A percentile compares a stretch with the other conserved stretches of the same genome.
Evolutionary conservation across 805 yeast genomes (phyloP).

Genomic region (Candida jianshihensis): DNA sequence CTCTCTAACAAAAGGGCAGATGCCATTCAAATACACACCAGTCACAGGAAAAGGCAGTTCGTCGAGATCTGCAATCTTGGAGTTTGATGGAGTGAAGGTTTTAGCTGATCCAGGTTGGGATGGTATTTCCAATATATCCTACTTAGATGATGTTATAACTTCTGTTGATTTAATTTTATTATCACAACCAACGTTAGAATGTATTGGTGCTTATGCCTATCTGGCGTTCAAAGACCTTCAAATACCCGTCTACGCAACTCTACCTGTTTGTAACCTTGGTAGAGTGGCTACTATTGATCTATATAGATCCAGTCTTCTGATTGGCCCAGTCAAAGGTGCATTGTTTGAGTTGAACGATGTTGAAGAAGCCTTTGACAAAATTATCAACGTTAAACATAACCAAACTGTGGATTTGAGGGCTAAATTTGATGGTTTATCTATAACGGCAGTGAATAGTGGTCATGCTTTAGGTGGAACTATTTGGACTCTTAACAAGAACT

Average conservation of each 20-base stretch:
- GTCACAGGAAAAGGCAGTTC: conserved; percentile 15
- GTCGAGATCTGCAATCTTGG: conserved; percentile 40
- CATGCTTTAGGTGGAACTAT: conserved; percentile 91
- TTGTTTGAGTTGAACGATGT: conserved; percentile 62
- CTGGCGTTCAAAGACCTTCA: conserved; percentile 56
- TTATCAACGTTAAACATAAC: conserved; percentile 65
- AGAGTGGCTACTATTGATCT: conserved; percentile 78
- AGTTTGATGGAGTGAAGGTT: conserved; percentile 50
- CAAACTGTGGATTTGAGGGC: conserved; percentile 66
- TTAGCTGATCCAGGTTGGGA: conserved; percentile 77
- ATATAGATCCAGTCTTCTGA: conserved; percentile 63
- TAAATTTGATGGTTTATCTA: conserved; percentile 47
- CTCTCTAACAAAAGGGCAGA: too few species aligned
- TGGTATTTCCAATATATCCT: conserved; percentile 37
- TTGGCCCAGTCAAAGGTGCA: conserved; percentile 63
- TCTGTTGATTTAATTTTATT: conserved; percentile 63
- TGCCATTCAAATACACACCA: conserved; percentile 25
- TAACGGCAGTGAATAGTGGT: conserved; percentile 87
- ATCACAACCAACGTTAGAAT: conserved; percentile 82
- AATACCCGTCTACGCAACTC: conserved; percentile 77
- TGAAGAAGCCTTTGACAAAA: conserved; percentile 71
- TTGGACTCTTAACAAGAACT: conserved; percentile 69
- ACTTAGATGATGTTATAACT: conserved; percentile 35
- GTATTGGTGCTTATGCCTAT: conserved; percentile 71
- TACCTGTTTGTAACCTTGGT: conserved; percentile 87